Evolutionary conservation across 768 basidiomycete genomes (phyloP).

Genomic region (Agrocybe chaxingu): DNA sequence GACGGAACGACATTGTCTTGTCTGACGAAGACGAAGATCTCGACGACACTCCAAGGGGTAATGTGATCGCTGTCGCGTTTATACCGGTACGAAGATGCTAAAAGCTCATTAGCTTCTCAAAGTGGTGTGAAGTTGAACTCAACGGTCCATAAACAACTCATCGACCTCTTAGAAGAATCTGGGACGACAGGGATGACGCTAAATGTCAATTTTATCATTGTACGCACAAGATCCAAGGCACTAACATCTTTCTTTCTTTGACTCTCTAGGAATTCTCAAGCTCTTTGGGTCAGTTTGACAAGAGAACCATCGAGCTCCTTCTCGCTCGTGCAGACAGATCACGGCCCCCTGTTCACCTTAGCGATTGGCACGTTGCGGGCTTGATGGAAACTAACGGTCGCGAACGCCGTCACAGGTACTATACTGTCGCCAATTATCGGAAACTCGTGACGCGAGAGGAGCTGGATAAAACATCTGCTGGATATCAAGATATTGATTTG

Average conservation of each 20-base stretch:
- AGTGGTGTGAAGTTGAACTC: slow-evolving; percentile 53
- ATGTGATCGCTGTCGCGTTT: not conserved
- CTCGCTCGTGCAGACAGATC: slow-evolving; percentile 64
- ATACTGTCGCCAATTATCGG: slow-evolving; percentile 68
- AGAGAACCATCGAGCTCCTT: slow-evolving; percentile 80
- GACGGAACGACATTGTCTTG: slow-evolving; percentile 32
- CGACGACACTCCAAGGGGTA: slow-evolving; percentile 32
- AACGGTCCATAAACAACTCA: slow-evolving; percentile 76
- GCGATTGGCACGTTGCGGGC: slow-evolving; percentile 65
- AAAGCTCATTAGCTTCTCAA: slow-evolving; percentile 11
- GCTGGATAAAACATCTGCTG: slow-evolving; percentile 48
- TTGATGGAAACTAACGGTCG: slow-evolving; percentile 81
- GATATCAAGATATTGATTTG: slow-evolving; percentile 45
- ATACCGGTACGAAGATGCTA: not conserved
- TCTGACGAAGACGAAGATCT: slow-evolving; percentile 43
- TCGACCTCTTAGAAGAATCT: slow-evolving; percentile 68
- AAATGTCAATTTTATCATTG: slow-evolving; percentile 41
- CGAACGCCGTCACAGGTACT: slow-evolving; percentile 85
- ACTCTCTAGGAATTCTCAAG: slow-evolving; percentile 54
- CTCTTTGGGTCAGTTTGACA: slow-evolving; percentile 68
- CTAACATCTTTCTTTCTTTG: not conserved
- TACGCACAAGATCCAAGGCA: not conserved
- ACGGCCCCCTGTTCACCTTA: slow-evolving; percentile 66
- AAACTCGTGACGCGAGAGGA: slow-evolving; percentile 61
- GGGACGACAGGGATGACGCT: slow-evolving; percentile 70